Evolutionary conservation across 495 filamentous ascomycete species (phyloP).

Genomic region (Pyronema domesticum): DNA sequence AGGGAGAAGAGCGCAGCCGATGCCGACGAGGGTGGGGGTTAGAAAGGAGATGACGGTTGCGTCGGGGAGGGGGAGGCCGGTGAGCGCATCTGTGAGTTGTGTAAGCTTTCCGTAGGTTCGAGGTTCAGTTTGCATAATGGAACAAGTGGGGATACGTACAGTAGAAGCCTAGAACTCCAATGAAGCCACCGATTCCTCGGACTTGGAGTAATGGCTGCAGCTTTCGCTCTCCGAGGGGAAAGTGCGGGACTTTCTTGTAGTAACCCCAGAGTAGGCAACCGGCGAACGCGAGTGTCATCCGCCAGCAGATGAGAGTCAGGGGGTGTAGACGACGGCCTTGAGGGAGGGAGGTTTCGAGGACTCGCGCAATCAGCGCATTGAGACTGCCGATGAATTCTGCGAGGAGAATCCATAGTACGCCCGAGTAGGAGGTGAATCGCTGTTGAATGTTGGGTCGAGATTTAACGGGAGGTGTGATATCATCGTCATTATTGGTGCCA

Average conservation of each 20-base stretch:
- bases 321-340: constrained; percentile 57
- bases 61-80: constrained; percentile 57
- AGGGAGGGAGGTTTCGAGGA: constrained; percentile 43
- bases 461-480: too few relatives aligned
- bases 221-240: constrained; percentile 48
- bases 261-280: constrained; percentile 61
- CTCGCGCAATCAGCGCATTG: constrained; percentile 69
- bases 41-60: constrained; percentile 87
- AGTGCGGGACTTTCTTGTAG: constrained; percentile 44
- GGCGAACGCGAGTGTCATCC: constrained; percentile 64
- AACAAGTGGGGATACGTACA: constrained; percentile 29
- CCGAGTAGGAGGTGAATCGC: background rate
- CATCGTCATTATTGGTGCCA: too few relatives aligned
- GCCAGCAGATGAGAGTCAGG: constrained; percentile 71
- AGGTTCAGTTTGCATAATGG: constrained; percentile 53
- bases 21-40: constrained; percentile 56
- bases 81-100: background rate
- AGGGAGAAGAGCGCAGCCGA: constrained; percentile 57
- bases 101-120: background rate
- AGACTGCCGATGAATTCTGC: constrained; percentile 66
- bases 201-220: constrained; percentile 47
- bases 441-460: too few relatives aligned
- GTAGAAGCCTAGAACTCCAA: constrained; percentile 66
- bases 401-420: constrained; percentile 49
- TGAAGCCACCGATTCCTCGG: constrained; percentile 59